phyloP scores from a whole-genome alignment of 2,329 filamentous ascomycete species.

The Lachnellula hyalina region DNA sequence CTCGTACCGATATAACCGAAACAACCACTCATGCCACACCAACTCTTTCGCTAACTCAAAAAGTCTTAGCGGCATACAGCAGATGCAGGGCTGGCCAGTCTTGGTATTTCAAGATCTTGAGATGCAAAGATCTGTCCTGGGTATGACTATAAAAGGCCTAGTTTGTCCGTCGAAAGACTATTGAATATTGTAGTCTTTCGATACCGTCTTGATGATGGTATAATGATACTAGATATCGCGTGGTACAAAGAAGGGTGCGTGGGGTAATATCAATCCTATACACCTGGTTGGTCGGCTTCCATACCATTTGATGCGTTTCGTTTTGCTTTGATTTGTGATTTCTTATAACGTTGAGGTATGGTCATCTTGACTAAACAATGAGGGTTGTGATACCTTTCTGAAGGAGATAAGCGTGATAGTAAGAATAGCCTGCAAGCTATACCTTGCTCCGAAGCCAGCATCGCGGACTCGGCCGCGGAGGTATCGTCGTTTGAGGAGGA shows the following conservation, averaged over 20 bases:
- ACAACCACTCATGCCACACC: too few relatives aligned
- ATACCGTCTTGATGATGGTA: background rate
- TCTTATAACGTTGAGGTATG: too few relatives aligned
- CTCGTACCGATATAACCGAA: too few relatives aligned
- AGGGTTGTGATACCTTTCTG: constrained; percentile 7
- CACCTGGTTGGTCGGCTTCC: too few relatives aligned
- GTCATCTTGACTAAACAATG: background rate
- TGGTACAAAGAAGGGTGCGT: constrained; percentile 6
- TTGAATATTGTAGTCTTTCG: background rate
- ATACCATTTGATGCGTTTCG: too few relatives aligned
- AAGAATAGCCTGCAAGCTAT: constrained; percentile 37
- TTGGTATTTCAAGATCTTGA: constrained; percentile 7
- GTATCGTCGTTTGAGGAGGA: constrained; percentile 17
- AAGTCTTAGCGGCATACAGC: too few relatives aligned
- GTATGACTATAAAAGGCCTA: constrained; percentile 38
- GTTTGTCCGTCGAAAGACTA: constrained; percentile 10
- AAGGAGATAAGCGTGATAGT: constrained; percentile 50
- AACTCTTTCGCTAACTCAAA: too few relatives aligned
- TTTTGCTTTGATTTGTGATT: too few relatives aligned
- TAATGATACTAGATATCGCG: background rate
- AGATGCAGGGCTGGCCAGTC: too few relatives aligned
- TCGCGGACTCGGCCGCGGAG: constrained; percentile 52
- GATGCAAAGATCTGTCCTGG: constrained; percentile 32
- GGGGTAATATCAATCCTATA: background rate
- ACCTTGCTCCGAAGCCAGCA: constrained; percentile 54